phyloP scores from a whole-genome alignment of 2,329 filamentous ascomycete genomes.

The Aspergillus felis region DNA sequence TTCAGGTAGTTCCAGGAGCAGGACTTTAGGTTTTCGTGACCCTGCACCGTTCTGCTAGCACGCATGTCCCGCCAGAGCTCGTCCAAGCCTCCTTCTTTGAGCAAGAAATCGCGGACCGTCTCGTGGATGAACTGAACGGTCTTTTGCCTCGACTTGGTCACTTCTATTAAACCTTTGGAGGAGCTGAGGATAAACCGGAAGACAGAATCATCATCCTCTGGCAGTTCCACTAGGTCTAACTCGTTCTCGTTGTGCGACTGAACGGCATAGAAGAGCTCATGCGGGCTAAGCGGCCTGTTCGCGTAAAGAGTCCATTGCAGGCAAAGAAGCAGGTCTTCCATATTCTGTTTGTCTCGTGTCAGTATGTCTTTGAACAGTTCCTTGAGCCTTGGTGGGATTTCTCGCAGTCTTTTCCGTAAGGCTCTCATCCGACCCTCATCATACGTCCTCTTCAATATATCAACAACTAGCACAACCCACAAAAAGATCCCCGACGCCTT shows the following conservation, averaged over 20 bases:
- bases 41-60: no score
- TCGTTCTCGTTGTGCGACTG: no score
- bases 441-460: constrained; percentile 42
- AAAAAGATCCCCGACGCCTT: constrained; percentile 45
- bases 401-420: constrained; percentile 30
- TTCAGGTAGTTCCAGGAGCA: no score
- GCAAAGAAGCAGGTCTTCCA: constrained; percentile 41
- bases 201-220: no score
- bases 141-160: constrained; percentile 7
- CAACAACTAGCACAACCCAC: constrained; percentile 43
- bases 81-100: constrained; percentile 23
- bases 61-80: constrained; percentile 19
- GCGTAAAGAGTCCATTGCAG: constrained; percentile 54
- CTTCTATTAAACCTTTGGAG: constrained; percentile 32
- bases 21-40: no score
- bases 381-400: constrained; percentile 41
- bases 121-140: constrained; percentile 35
- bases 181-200: constrained; percentile 16
- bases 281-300: constrained; percentile 3
- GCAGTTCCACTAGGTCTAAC: no score
- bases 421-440: constrained; percentile 24
- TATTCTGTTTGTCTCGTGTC: constrained; percentile 43
- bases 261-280: constrained; percentile 3
- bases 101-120: constrained; percentile 31
- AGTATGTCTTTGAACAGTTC: constrained; percentile 51